Conservation (phyloP, 2,329 filamentous ascomycete species). For the Beauveria bassiana region DNA sequence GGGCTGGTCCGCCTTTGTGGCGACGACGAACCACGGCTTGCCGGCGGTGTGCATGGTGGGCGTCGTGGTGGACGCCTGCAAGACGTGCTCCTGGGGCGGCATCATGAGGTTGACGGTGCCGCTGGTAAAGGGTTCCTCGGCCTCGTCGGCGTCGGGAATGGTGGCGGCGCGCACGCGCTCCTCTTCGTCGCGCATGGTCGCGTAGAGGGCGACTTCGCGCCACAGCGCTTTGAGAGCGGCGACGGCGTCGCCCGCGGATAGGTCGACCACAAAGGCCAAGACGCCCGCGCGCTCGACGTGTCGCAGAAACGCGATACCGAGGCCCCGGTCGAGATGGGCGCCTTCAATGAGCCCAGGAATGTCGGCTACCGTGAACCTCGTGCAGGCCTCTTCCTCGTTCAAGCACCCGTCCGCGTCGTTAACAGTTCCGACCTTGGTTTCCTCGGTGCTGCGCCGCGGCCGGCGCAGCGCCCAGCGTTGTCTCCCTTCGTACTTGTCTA, state of each 20-base stretch:
- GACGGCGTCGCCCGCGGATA: slow-evolving; percentile 72
- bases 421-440: slow-evolving; percentile 17
- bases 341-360: slow-evolving; percentile 91
- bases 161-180: slow-evolving; percentile 54
- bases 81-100: not conserved
- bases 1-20: slow-evolving; percentile 82
- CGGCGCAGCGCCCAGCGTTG: slow-evolving; percentile 35
- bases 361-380: slow-evolving; percentile 86
- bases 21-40: slow-evolving; percentile 96
- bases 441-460: slow-evolving; percentile 23
- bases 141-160: slow-evolving; percentile 47
- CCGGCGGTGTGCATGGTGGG: slow-evolving; percentile 66
- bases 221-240: slow-evolving; percentile 72
- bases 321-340: slow-evolving; percentile 82
- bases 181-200: slow-evolving; percentile 65
- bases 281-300: slow-evolving; percentile 92
- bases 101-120: not conserved
- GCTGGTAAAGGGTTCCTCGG: slow-evolving; percentile 13
- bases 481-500: slow-evolving; percentile 78
- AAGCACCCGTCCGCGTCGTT: slow-evolving; percentile 16
- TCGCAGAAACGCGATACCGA: slow-evolving; percentile 85
- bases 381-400: slow-evolving; percentile 42
- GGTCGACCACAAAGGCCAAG: slow-evolving; percentile 87
- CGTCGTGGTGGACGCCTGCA: slow-evolving; percentile 30
- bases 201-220: slow-evolving; percentile 85